Conservation (phyloP, 2,329 filamentous ascomycete genomes). For the Trichoderma atrobrunneum region DNA sequence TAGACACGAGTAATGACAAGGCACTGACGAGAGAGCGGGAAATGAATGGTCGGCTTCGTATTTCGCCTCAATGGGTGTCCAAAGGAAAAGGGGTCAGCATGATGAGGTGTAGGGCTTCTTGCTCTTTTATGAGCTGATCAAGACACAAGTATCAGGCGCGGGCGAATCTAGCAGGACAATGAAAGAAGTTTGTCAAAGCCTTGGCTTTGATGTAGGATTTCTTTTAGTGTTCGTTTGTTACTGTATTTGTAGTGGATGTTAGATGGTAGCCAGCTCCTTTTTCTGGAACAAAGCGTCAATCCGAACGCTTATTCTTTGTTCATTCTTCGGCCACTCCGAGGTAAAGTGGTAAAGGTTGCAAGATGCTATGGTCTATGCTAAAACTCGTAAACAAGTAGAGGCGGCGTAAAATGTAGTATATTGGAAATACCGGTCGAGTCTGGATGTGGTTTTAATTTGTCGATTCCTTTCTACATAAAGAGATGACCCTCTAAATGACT, state of each 20-base stretch:
- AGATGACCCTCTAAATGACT: neutral
- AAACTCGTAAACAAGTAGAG: neutral
- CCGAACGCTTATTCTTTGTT: neutral
- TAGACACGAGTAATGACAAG: neutral
- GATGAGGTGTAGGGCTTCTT: neutral
- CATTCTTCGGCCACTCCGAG: neutral
- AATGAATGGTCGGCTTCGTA: neutral
- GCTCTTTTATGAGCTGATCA: neutral
- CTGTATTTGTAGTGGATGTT: neutral
- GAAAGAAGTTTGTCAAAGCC: neutral
- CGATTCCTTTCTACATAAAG: neutral
- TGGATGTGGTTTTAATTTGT: neutral
- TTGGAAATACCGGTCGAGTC: neutral
- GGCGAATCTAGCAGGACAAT: neutral
- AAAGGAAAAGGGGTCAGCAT: neutral
- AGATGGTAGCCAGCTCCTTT: neutral
- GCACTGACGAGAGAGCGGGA: neutral
- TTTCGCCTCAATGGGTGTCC: neutral
- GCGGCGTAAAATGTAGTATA: neutral
- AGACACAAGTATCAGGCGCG: neutral
- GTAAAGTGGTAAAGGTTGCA: neutral
- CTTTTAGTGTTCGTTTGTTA: neutral
- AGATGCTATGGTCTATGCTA: neutral
- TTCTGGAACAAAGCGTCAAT: neutral
- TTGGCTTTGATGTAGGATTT: neutral